Conservation (phyloP, 1,139 yeast genomes). For the Yamadazyma kanchanaburiensis region DNA sequence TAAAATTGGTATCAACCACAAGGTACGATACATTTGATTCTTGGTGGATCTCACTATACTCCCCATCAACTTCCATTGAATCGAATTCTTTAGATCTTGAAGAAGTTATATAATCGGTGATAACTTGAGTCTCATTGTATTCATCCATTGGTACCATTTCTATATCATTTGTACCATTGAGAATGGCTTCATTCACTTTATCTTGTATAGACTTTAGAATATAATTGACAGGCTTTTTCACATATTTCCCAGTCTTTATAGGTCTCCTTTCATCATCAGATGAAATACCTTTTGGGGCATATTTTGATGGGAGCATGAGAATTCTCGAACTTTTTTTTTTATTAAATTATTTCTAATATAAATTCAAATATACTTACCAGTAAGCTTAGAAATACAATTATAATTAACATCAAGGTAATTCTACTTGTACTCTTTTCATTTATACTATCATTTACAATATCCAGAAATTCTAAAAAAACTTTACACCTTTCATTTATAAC, state of each 20-base stretch:
- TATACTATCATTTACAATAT: slow-evolving; percentile 87
- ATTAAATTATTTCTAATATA: slow-evolving; percentile 29
- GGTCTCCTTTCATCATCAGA: slow-evolving; percentile 22
- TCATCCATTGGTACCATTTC: slow-evolving; percentile 53
- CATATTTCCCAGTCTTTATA: slow-evolving; percentile 30
- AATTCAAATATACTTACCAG: slow-evolving; percentile 55
- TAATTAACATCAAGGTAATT: slow-evolving; percentile 86
- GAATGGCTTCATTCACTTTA: slow-evolving; percentile 23
- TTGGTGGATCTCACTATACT: slow-evolving; percentile 10
- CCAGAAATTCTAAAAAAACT: slow-evolving; percentile 90
- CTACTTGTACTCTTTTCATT: slow-evolving; percentile 90
- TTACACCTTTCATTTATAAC: slow-evolving; percentile 91
- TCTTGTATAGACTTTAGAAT: slow-evolving; percentile 29
- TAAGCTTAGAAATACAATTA: slow-evolving; percentile 76
- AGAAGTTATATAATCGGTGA: slow-evolving; percentile 38
- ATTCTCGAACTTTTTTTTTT: slow-evolving; percentile 1
- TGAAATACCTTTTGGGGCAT: slow-evolving; percentile 42
- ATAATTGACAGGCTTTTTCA: slow-evolving; percentile 20
- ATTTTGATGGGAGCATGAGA: slow-evolving; percentile 40
- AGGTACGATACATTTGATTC: slow-evolving; percentile 34
- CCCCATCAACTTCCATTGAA: slow-evolving; percentile 17
- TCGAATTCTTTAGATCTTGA: slow-evolving; percentile 13
- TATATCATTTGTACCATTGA: slow-evolving; percentile 34
- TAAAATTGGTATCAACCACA: slow-evolving; percentile 76
- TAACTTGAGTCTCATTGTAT: slow-evolving; percentile 40